Evolutionary conservation across 306 rosid genomes (phyloP), one percentile per base, ranked within the genome.

Genomic region (Corylus avellana): DNA sequence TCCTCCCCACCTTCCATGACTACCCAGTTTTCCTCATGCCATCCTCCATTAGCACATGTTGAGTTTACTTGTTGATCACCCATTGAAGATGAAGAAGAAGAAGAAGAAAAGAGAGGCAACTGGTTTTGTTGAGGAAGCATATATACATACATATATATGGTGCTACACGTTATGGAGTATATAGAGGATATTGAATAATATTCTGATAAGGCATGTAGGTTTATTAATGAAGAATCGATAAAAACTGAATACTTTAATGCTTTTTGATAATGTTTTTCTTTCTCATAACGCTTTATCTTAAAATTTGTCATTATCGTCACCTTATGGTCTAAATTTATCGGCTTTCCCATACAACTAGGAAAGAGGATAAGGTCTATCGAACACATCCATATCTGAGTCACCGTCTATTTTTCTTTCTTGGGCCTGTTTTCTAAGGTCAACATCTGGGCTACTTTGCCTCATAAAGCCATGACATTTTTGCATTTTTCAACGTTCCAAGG

Each of bases 321-420:
- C 82, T 75, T 84, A 86, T 79, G 91, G 95, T 84, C 89, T 59
- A 27, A 80, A 84, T 85, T 87, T 57, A 20, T 83, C 83, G 47
- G 80, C 81, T 78, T 81, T 83, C 79, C 81, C 78, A 73, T 82
- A 66, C 79, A 81, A 66, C 82, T 51, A 75, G 81, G 88, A 84
- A 78, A 80, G 84, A 80, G 82, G 97, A 95, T 95, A 95, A 95
- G 98, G 44, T 74, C 93, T 76, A 84, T 88, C 79, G 86, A 80
- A 81, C 87, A 79, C 89, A 89, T 90, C 94, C 89, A 85, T 62
- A 82, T 84, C 79, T 70, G 85, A 87, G 87, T 90, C 91, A 86
- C 80, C 83, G 29, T 87, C 79, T 66, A 50, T 55, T 8, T 44
- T 35, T 68, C 59, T 39, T 44, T 46, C 69, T 20, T 74, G 72